phyloP scores from a whole-genome alignment of 495 filamentous ascomycete genomes.

The Hypoxylon intermedium region DNA sequence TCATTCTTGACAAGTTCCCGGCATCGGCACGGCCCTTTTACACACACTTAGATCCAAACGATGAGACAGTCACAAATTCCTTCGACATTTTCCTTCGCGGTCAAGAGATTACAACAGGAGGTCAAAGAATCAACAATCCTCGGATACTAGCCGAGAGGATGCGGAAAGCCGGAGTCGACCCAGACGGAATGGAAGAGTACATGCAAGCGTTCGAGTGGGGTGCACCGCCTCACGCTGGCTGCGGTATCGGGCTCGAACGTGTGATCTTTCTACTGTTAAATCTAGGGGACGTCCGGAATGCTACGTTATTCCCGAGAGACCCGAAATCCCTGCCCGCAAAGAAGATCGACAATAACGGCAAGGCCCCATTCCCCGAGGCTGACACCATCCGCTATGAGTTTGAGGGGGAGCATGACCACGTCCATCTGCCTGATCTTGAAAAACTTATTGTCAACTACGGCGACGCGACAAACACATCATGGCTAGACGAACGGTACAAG shows the following conservation, averaged over 20 bases:
- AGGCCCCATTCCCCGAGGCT: conserved; percentile 78
- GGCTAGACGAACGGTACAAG: conserved; percentile 81
- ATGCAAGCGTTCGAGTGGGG: conserved; percentile 87
- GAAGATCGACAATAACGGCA: conserved; percentile 43
- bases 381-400: conserved; percentile 69
- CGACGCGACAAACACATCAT: conserved; percentile 86
- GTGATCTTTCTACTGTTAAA: conserved; percentile 83
- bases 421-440: conserved; percentile 73
- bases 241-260: conserved; percentile 88
- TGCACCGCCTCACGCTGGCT: conserved; percentile 87
- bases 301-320: conserved; percentile 83
- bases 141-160: conserved; percentile 77
- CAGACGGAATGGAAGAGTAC: conserved; percentile 81
- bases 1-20: conserved; percentile 94
- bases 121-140: conserved; percentile 88
- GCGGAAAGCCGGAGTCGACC: conserved; percentile 75
- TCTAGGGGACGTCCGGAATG: conserved; percentile 87
- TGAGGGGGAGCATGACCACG: conserved; percentile 49
- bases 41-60: conserved; percentile 84
- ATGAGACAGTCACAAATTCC: conserved; percentile 80
- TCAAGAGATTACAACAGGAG: conserved; percentile 90
- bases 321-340: conserved; percentile 77
- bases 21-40: conserved; percentile 86
- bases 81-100: conserved; percentile 96
- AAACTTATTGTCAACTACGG: conserved; percentile 89